Evolutionary conservation across 169 alveolate genomes (phyloP).

Genomic region (Plasmodium falciparum): DNA sequence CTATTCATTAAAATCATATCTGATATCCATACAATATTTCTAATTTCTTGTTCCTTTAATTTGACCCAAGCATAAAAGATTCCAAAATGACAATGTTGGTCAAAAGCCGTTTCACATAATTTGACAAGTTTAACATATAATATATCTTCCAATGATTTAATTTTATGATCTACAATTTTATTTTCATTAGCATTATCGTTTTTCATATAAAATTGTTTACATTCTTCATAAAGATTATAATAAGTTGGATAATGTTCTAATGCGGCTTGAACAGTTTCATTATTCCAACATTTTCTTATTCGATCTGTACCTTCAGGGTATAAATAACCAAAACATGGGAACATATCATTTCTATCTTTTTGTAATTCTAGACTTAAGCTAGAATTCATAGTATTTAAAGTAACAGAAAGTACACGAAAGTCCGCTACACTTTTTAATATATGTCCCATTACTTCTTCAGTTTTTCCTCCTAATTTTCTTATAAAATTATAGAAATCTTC

Average conservation of each 20-base stretch:
- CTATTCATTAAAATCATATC: constrained; percentile 94
- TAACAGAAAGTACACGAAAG: constrained; percentile 88
- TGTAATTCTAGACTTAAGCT: constrained; percentile 76
- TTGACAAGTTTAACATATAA: constrained; percentile 95
- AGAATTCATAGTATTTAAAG: constrained; percentile 85
- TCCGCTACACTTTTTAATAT: constrained; percentile 91
- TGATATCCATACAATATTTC: constrained; percentile 97
- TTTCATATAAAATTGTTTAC: constrained; percentile 85
- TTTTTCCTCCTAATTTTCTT: constrained; percentile 89
- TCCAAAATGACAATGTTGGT: constrained; percentile 96
- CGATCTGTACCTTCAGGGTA: constrained; percentile 94
- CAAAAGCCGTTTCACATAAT: constrained; percentile 96
- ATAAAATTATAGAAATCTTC: constrained; percentile 95
- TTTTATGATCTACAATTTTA: constrained; percentile 71
- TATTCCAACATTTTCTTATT: constrained; percentile 92
- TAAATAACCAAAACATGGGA: constrained; percentile 92
- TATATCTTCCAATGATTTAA: constrained; percentile 94
- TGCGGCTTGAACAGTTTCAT: constrained; percentile 92
- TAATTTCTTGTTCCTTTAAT: constrained; percentile 98
- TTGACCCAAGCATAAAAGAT: constrained; percentile 98
- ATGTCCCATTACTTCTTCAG: constrained; percentile 94
- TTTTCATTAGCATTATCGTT: constrained; percentile 54
- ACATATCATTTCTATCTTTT: constrained; percentile 90
- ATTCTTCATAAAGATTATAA: constrained; percentile 90
- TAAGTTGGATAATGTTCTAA: constrained; percentile 91